Base-by-base conservation (phyloP, 257 asterid genomes). In the Cynanchum wilfordii region DNA sequence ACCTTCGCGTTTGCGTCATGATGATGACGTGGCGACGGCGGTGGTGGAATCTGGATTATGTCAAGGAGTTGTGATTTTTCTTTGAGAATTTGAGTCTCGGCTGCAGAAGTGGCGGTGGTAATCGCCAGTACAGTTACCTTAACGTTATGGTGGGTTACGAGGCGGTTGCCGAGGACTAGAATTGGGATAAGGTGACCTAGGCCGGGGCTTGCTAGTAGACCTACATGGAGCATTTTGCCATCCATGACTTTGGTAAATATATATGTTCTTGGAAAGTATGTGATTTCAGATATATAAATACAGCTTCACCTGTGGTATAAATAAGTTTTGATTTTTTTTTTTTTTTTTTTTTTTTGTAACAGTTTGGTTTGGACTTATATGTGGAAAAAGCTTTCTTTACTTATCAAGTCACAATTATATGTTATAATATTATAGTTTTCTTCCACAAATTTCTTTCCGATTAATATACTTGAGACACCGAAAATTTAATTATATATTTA, bases 101-200 rank as follows among this genome's bases (percentile, higher is more conserved):
- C 77, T 8, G 82, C 81, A 4, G 90, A 77, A 0, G 9, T 45
- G 51, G 67, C 58, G 67, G 84, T 40, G 0, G 85, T 73, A 77
- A 89, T 78, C 0, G 27, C 73, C 0, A 89, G 81, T 16, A 89
- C 51, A 55, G 90, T 85, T 75, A 82, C 88, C 13, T 59, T 72
- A 71, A 73, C 83, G 54, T 56, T 15, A 59, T 89, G 90, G 72
- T 50, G 75, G 65, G 89, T 33, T 71, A 85, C 81, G 44, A 91
- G 93, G 76, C 87, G 91, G 76, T 82, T 80, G 45, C 76, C 91
- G 8, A 91, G 83, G 79, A 71, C 81, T 1, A 85, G 51, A 17
- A 58, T 74, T 0, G 95, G 97, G 82, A 82, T 83, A 11, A 91
- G 87, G 78, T 91, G 95, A 27, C 97, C 97, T 79, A 87, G 72